These are phyloP conservation scores for Pseudogymnoascus sp. DNA, from an alignment of 2,329 filamentous ascomycete species.

Conservation along the genomic window DNA sequence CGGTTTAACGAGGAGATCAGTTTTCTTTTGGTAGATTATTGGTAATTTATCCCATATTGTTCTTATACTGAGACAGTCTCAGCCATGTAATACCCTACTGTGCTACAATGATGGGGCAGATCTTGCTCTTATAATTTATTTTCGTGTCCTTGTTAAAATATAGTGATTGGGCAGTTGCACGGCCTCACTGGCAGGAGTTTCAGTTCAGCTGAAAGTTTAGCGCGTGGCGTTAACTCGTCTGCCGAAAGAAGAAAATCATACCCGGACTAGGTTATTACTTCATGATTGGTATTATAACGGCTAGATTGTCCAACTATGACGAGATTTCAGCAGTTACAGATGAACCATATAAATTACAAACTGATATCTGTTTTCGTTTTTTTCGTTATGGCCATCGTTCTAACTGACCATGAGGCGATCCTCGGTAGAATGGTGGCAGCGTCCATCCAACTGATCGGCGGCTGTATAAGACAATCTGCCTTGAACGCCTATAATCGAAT, in stretches of 20 bases:
- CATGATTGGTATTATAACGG: no score
- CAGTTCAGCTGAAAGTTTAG: neutral
- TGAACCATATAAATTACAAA: no score
- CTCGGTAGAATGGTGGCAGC: no score
- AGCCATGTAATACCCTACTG: neutral
- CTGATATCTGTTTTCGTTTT: no score
- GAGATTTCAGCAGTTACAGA: no score
- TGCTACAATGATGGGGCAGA: neutral
- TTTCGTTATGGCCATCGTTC: no score
- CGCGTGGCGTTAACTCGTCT: neutral
- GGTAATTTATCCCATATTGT: neutral
- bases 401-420: no score
- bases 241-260: neutral
- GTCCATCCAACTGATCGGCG: no score
- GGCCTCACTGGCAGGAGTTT: neutral
- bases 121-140: neutral
- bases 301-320: no score
- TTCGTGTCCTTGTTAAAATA: neutral
- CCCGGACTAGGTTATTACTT: neutral
- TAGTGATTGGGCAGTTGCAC: neutral
- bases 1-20: neutral
- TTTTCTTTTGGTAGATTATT: neutral
- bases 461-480: no score
- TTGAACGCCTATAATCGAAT: no score
- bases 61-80: neutral